These are phyloP conservation scores for Lunularia cruciata DNA, from an alignment of 225 moss, liverwort and hornwort genomes.

Conservation along the genomic window DNA sequence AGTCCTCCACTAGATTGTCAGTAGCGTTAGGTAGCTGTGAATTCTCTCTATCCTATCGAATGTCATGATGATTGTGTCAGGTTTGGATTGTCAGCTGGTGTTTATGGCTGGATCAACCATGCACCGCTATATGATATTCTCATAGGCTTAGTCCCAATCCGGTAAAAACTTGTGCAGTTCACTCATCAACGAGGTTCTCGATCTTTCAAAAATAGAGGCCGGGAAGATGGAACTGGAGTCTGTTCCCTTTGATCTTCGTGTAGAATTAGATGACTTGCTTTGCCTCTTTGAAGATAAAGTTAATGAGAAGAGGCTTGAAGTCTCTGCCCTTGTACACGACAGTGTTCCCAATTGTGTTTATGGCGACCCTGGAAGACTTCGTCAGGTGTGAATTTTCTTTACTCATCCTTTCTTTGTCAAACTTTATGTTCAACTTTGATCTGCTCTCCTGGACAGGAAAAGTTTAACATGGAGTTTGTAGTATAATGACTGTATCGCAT, in stretches of 20 bases:
- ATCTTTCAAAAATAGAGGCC: slow-evolving; percentile 91
- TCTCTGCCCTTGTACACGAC: slow-evolving; percentile 77
- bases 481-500: too few relatives aligned
- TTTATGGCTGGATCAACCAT: background rate
- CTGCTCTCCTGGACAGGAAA: too few relatives aligned
- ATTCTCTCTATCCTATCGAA: too few relatives aligned
- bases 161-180: slow-evolving; percentile 32
- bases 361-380: slow-evolving; percentile 89
- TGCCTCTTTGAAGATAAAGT: slow-evolving; percentile 85
- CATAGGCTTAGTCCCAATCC: too few relatives aligned
- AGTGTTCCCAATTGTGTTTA: slow-evolving; percentile 59
- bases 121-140: background rate
- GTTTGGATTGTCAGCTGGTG: background rate
- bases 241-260: slow-evolving; percentile 72
- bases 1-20: too few relatives aligned
- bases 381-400: slow-evolving; percentile 56
- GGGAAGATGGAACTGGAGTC: slow-evolving; percentile 91
- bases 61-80: too few relatives aligned
- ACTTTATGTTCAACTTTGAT: too few relatives aligned
- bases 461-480: too few relatives aligned
- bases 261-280: slow-evolving; percentile 77
- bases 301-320: slow-evolving; percentile 72
- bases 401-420: too few relatives aligned
- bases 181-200: slow-evolving; percentile 93
- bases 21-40: too few relatives aligned